phyloP scores from a whole-genome alignment of 2,329 filamentous ascomycete genomes.

The Zasmidium cellare region DNA sequence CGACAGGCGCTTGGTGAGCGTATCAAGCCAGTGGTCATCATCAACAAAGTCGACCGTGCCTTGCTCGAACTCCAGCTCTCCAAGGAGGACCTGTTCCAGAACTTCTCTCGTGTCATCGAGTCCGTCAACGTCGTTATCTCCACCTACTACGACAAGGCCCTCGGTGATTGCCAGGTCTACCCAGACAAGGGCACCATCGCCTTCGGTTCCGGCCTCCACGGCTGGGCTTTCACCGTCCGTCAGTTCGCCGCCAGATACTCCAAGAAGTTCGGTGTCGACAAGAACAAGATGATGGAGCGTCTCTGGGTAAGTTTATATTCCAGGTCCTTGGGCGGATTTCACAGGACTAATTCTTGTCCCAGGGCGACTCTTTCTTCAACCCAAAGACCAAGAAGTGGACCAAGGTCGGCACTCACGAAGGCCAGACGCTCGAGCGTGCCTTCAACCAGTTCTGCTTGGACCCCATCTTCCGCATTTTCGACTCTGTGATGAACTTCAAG shows the following conservation, averaged over 20 bases:
- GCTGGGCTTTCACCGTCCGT: conserved; percentile 98
- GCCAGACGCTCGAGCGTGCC: conserved; percentile 90
- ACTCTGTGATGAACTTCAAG: conserved; percentile 97
- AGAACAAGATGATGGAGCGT: conserved; percentile 99
- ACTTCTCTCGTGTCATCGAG: conserved; percentile 99
- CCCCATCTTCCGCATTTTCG: conserved; percentile 99
- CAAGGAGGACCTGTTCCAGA: conserved; percentile 99
- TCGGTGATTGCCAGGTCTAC: conserved; percentile 98
- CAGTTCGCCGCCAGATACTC: conserved; percentile 95
- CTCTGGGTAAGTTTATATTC: conserved; percentile 76
- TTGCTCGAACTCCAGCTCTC: conserved; percentile 97
- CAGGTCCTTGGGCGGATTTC: too few relatives aligned
- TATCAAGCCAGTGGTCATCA: conserved; percentile 99
- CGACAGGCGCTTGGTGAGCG: conserved; percentile 99
- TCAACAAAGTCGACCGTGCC: conserved; percentile 99
- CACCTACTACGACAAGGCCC: conserved; percentile 94
- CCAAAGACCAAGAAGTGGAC: conserved; percentile 99
- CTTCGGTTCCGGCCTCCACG: conserved; percentile 99
- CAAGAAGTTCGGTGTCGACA: conserved; percentile 99
- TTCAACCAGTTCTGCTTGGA: conserved; percentile 99
- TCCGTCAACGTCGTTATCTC: conserved; percentile 99
- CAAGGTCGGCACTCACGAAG: conserved; percentile 78
- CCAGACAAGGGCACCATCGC: conserved; percentile 96
- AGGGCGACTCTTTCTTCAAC: conserved; percentile 99
- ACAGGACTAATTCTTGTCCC: not conserved